Evolutionary conservation across 148 eudicot genomes (phyloP).

Genomic region (Amaranthus cruentus): DNA sequence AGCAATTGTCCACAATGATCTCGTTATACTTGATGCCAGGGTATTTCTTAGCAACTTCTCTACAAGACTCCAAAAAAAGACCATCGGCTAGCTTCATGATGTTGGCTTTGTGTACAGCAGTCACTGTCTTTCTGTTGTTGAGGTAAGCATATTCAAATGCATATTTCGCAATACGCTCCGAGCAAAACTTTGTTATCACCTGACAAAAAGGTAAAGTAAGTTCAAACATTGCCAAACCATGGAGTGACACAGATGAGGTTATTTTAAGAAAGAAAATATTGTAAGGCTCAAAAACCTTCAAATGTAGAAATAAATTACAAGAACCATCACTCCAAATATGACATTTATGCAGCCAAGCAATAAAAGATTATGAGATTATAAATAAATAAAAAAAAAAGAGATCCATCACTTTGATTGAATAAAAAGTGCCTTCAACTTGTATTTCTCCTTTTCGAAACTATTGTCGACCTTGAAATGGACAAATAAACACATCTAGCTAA

Average conservation of each 20-base stretch:
- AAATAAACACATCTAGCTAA: no score
- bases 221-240: slow-evolving; percentile 4
- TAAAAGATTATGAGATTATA: not conserved
- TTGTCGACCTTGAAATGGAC: no score
- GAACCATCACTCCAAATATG: not conserved
- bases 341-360: not conserved
- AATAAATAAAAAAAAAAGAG: not conserved
- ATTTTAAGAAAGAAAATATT: not conserved
- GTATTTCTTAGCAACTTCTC: slow-evolving; percentile 66
- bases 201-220: slow-evolving; percentile 22
- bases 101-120: slow-evolving; percentile 93
- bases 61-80: slow-evolving; percentile 79
- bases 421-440: not conserved
- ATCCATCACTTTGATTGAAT: not conserved
- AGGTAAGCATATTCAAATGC: slow-evolving; percentile 88
- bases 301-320: not conserved
- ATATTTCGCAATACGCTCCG: slow-evolving; percentile 83
- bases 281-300: not conserved
- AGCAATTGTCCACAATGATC: slow-evolving; percentile 86
- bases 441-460: not conserved
- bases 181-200: slow-evolving; percentile 93
- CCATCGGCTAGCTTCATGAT: slow-evolving; percentile 96
- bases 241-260: not conserved
- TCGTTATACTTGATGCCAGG: slow-evolving; percentile 74
- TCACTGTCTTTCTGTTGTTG: slow-evolving; percentile 78